A percentile compares a stretch with the other conserved stretches of the same genome.
Conservation (phyloP, 345 rosid genomes). For the Arabidopsis arenosa region DNA sequence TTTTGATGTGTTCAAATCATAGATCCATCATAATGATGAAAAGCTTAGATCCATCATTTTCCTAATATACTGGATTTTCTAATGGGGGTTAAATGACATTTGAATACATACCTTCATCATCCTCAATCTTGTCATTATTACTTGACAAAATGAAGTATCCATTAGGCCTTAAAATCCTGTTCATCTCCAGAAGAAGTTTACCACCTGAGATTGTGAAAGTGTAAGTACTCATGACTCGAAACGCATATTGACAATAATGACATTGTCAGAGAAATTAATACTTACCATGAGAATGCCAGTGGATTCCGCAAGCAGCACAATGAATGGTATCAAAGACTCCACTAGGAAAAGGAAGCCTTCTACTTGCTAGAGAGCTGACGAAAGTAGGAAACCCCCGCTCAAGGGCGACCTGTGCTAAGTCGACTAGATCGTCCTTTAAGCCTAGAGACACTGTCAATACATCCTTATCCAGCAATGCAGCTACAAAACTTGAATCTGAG, state of each 20-base stretch:
- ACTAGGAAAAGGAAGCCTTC: conserved; percentile 94
- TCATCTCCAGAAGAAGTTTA: conserved; percentile 89
- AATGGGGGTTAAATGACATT: background rate
- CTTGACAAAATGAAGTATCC: conserved; percentile 93
- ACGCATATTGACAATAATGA: background rate
- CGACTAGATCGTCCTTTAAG: conserved; percentile 89
- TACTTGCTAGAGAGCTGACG: conserved; percentile 68
- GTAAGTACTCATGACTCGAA: conserved; percentile 9
- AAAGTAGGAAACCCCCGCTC: conserved; percentile 91
- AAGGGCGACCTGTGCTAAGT: conserved; percentile 84
- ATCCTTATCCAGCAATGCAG: conserved; percentile 78
- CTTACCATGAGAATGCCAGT: conserved; percentile 86
- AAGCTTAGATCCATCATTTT: background rate
- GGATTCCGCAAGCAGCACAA: conserved; percentile 75
- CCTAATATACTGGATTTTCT: background rate
- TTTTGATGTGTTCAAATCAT: background rate
- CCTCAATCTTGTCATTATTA: conserved; percentile 72
- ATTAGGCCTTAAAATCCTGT: conserved; percentile 82
- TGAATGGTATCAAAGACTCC: conserved; percentile 90
- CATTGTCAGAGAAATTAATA: conserved; percentile 8
- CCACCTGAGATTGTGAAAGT: conserved; percentile 59
- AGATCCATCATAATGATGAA: background rate
- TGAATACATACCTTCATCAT: conserved; percentile 68
- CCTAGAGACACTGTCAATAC: conserved; percentile 80
- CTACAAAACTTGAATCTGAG: conserved; percentile 72